Conservation (phyloP, 768 basidiomycete genomes). For the Rhodotorula kratochvilovae region DNA sequence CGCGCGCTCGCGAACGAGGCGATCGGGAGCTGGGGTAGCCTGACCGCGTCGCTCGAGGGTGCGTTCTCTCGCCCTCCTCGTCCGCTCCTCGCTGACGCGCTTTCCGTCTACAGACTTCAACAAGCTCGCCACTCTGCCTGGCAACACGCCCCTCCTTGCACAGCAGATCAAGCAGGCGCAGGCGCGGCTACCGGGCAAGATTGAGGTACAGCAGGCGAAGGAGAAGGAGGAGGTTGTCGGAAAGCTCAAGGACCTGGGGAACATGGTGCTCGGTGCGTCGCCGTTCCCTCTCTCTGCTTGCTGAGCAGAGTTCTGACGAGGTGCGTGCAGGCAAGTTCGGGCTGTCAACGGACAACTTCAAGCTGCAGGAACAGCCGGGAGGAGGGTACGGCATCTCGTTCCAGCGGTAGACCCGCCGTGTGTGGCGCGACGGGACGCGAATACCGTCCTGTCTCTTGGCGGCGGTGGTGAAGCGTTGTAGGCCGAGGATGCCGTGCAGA, state of each 20-base stretch:
- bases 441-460: no score
- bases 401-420: slow-evolving; percentile 48
- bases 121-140: slow-evolving; percentile 62
- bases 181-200: slow-evolving; percentile 59
- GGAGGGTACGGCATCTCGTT: slow-evolving; percentile 97
- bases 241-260: slow-evolving; percentile 88
- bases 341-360: slow-evolving; percentile 91
- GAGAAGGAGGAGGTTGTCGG: slow-evolving; percentile 88
- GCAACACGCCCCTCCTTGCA: slow-evolving; percentile 55
- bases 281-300: not conserved
- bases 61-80: slow-evolving; percentile 12
- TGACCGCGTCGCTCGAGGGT: slow-evolving; percentile 83
- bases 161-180: slow-evolving; percentile 56
- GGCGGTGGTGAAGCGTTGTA: no score
- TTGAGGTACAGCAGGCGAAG: slow-evolving; percentile 70
- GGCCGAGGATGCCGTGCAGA: no score
- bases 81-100: not conserved
- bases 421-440: no score
- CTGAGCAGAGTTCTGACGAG: not conserved
- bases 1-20: slow-evolving; percentile 80
- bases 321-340: slow-evolving; percentile 73
- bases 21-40: slow-evolving; percentile 74
- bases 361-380: slow-evolving; percentile 76
- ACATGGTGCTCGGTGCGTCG: slow-evolving; percentile 71
- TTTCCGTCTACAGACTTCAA: slow-evolving; percentile 62